Evolutionary conservation across 2,329 filamentous ascomycete species (phyloP).

Genomic region (Anthostomella pinea): DNA sequence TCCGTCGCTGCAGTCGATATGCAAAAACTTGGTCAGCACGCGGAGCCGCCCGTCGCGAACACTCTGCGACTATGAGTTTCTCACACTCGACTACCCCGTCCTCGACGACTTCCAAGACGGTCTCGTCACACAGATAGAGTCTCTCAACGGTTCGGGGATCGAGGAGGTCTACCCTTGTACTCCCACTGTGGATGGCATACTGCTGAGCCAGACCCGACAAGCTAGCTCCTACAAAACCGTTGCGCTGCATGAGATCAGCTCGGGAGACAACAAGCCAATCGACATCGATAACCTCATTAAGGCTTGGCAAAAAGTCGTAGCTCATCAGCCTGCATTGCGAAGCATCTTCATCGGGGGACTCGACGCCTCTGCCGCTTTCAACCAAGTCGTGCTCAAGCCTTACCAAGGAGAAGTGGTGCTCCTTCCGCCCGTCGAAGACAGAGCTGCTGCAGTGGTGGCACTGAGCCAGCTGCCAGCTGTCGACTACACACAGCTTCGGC

Average conservation of each 20-base stretch:
- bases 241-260: slow-evolving; percentile 2
- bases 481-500: too few relatives aligned
- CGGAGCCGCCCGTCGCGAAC: slow-evolving; percentile 3
- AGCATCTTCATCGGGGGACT: too few relatives aligned
- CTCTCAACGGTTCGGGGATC: slow-evolving; percentile 1
- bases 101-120: slow-evolving; percentile 5
- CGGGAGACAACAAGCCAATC: not conserved
- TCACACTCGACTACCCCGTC: slow-evolving; percentile 3
- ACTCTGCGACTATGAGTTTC: slow-evolving; percentile 3
- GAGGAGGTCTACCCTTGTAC: slow-evolving; percentile 9
- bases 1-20: slow-evolving; percentile 2
- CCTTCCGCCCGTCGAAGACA: too few relatives aligned
- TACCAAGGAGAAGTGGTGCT: too few relatives aligned
- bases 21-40: not conserved
- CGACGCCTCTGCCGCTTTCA: too few relatives aligned
- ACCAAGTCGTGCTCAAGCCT: too few relatives aligned
- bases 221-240: slow-evolving; percentile 4
- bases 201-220: slow-evolving; percentile 6
- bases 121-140: not conserved
- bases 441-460: too few relatives aligned
- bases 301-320: too few relatives aligned
- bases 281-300: not conserved
- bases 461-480: too few relatives aligned
- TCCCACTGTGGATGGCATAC: slow-evolving; percentile 5
- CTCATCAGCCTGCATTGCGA: too few relatives aligned